Evolutionary conservation across 352 stramenopile species (phyloP).

Genomic region (Phytophthora megakarya): DNA sequence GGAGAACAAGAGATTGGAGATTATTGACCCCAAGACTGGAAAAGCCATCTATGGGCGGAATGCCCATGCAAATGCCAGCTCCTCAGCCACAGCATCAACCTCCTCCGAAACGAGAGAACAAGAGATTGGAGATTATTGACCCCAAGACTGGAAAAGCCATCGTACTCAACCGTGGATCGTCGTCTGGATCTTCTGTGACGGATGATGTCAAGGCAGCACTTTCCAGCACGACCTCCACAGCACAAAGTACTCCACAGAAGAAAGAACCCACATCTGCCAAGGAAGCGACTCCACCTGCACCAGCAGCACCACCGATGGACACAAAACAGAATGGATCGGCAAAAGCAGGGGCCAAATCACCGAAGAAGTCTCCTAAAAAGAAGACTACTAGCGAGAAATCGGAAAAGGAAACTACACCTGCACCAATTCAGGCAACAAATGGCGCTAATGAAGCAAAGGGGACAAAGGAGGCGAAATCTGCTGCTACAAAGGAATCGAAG

Average conservation of each 20-base stretch:
- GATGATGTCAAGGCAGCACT: slow-evolving; percentile 28
- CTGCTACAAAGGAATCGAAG: slow-evolving; percentile 11
- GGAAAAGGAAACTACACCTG: neutral
- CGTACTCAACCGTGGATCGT: slow-evolving; percentile 30
- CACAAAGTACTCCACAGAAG: slow-evolving; percentile 42
- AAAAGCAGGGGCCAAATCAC: slow-evolving; percentile 27
- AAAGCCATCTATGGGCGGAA: slow-evolving; percentile 47
- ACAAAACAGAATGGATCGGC: slow-evolving; percentile 30
- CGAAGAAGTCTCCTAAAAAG: slow-evolving; percentile 27
- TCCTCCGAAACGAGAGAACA: slow-evolving; percentile 53
- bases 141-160: slow-evolving; percentile 56
- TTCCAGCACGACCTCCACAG: slow-evolving; percentile 28
- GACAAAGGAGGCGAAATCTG: neutral
- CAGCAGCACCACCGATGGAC: slow-evolving; percentile 14
- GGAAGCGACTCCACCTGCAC: slow-evolving; percentile 4
- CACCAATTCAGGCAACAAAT: slow-evolving; percentile 10
- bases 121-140: slow-evolving; percentile 55
- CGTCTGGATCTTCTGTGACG: slow-evolving; percentile 10
- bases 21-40: slow-evolving; percentile 59
- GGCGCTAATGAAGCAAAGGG: slow-evolving; percentile 12
- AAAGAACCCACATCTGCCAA: slow-evolving; percentile 25
- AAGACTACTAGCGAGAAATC: slow-evolving; percentile 19
- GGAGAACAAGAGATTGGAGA: slow-evolving; percentile 49
- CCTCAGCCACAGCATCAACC: slow-evolving; percentile 40
- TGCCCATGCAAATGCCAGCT: slow-evolving; percentile 43